Evolutionary conservation across 2,329 filamentous ascomycete species (phyloP), one percentile per base, ranked within the genome.

Genomic region (Daldinia sp.): DNA sequence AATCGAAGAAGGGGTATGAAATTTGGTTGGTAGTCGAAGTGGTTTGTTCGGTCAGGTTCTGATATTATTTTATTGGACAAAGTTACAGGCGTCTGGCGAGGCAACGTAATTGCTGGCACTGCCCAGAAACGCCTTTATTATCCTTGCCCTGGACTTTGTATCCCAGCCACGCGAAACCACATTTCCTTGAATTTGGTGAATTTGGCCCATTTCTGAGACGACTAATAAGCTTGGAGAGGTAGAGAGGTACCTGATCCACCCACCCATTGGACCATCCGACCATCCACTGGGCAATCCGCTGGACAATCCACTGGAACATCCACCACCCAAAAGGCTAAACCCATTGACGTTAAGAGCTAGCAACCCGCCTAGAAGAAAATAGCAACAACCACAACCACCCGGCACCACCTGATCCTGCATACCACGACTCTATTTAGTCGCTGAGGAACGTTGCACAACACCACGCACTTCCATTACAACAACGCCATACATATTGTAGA

Each of bases 111-210:
- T 65, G 63, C 63, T 69, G 66, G 56, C 58, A 50, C 59, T 57
- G 57, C 65, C 62, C 42, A 56, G 41, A 51, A 50, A 46, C 55
- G 59, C 58, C 62, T 59, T 65, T 68, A 37, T 67, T 18, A 44
- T 56, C 68, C 60, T 62, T 62, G 48, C 66, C 65, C 63, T 56
- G 50, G 60, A 41, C 46, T 26, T 42, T 54, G 48, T 41, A 73
- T 70, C 72, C 73, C 67, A 73, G 70, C 72, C 73, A 74, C 73
- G 72, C 71, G 67, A 73, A 71, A 72, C 71, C 57, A 23, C 67
- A 67, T 58, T 73, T 72, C 71, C 73, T 63, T 74, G 72, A 63
- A 73, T 72, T 56, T 67, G 63, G 41, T 74, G 72, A 63, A 73
- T 72, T 56, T 67, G 63, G 41, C 57, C 67, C 63, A 64, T 72